phyloP scores from a whole-genome alignment of 78 protist species.

The Chrysochromulina parva region DNA sequence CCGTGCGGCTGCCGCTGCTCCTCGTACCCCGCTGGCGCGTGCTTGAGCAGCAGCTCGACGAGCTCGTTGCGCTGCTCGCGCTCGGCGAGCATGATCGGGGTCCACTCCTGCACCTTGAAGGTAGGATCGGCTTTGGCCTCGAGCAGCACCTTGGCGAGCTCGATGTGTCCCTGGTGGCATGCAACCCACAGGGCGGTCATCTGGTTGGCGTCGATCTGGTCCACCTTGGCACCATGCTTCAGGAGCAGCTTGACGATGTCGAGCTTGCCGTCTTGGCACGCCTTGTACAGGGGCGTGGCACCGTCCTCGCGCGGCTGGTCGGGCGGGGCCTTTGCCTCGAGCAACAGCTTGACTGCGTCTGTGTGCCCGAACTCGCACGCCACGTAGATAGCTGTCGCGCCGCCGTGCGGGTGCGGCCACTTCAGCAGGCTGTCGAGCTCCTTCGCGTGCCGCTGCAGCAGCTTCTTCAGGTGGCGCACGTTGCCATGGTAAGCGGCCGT shows the following conservation, averaged over 20 bases:
- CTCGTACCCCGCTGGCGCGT: neutral
- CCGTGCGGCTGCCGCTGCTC: neutral
- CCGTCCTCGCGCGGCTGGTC: constrained; percentile 2
- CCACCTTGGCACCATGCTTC: neutral
- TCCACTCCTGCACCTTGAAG: neutral
- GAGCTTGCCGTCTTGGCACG: constrained; percentile 1
- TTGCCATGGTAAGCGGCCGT: constrained; percentile 16
- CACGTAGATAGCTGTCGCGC: constrained; percentile 16
- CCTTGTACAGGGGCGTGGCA: constrained; percentile 22
- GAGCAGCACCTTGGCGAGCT: neutral
- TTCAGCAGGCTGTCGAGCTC: neutral
- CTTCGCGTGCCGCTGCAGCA: neutral
- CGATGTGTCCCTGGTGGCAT: neutral
- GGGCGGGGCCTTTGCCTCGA: neutral
- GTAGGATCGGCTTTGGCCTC: neutral
- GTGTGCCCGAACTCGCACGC: constrained; percentile 12
- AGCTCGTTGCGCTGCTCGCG: neutral
- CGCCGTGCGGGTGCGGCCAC: constrained; percentile 9
- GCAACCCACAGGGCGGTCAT: constrained; percentile 19
- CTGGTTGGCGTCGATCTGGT: neutral
- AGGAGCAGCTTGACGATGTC: neutral
- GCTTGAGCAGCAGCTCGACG: neutral
- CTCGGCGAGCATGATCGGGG: neutral
- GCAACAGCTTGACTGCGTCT: neutral
- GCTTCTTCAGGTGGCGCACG: neutral